These are phyloP conservation scores for Parafenestella ontariensis DNA, from an alignment of 2,329 filamentous ascomycete genomes.

Conservation along the genomic window DNA sequence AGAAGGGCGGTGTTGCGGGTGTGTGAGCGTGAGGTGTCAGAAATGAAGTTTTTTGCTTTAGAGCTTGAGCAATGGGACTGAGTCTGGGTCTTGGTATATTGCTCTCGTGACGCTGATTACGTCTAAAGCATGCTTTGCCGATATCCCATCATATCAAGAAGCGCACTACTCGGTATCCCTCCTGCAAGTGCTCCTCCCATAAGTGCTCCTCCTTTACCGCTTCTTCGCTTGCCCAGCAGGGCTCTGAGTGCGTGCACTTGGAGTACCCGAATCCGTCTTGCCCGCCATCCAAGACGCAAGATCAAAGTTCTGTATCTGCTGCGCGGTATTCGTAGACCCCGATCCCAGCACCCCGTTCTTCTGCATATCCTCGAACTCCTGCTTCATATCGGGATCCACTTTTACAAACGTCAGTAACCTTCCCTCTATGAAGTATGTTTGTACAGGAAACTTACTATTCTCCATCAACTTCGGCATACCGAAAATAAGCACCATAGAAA, in stretches of 20 bases:
- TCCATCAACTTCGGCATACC: conserved; percentile 96
- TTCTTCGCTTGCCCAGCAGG: conserved; percentile 38
- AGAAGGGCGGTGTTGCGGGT: conserved; percentile 28
- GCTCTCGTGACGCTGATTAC: background rate
- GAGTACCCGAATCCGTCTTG: conserved; percentile 42
- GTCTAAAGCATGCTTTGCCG: background rate
- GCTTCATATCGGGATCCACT: conserved; percentile 97
- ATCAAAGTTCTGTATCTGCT: conserved; percentile 68
- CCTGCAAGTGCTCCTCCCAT: background rate
- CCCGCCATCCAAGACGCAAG: conserved; percentile 74
- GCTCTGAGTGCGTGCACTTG: conserved; percentile 32
- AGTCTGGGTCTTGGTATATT: background rate
- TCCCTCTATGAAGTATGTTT: background rate
- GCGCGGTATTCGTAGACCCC: conserved; percentile 51
- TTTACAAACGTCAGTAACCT: conserved; percentile 18
- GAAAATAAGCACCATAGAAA: conserved; percentile 82
- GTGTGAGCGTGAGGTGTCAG: conserved; percentile 4
- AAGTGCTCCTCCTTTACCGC: conserved; percentile 9
- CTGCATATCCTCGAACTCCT: conserved; percentile 90
- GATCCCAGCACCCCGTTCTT: conserved; percentile 71
- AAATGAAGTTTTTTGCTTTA: background rate
- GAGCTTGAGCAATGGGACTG: background rate
- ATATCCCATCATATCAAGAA: background rate
- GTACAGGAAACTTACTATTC: conserved; percentile 74
- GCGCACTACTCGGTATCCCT: background rate